Evolutionary conservation across 2,329 filamentous ascomycete species (phyloP).

Genomic region (Diaporthe nobilis): DNA sequence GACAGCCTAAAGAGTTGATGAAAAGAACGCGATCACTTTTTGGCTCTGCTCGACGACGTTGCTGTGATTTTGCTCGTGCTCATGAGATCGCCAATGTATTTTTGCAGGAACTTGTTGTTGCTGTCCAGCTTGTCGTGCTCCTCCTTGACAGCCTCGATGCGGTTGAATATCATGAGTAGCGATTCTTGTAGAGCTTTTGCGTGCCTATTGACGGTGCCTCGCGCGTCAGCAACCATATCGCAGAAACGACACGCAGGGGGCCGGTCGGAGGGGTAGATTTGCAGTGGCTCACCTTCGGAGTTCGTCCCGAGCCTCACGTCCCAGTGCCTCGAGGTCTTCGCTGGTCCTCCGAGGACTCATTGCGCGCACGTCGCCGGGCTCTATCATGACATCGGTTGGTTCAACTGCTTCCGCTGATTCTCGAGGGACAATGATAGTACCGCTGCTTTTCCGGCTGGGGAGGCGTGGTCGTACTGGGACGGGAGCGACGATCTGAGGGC

Average conservation of each 20-base stretch:
- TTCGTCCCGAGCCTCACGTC: conserved; percentile 82
- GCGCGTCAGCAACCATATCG: conserved; percentile 39
- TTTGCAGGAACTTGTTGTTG: conserved; percentile 97
- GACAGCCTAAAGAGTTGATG: not conserved
- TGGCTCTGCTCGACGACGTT: conserved; percentile 61
- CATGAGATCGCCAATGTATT: conserved; percentile 97
- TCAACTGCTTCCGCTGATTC: conserved; percentile 79
- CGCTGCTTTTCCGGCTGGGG: conserved; percentile 82
- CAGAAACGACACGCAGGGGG: not conserved
- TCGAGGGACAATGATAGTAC: conserved; percentile 85
- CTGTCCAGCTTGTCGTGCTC: conserved; percentile 97
- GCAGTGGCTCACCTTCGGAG: conserved; percentile 65
- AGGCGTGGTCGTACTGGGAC: conserved; percentile 75
- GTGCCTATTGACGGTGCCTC: conserved; percentile 70
- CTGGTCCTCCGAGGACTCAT: conserved; percentile 96
- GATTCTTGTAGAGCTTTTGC: conserved; percentile 91
- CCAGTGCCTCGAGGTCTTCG: conserved; percentile 90
- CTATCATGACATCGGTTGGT: conserved; percentile 80
- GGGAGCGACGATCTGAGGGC: conserved; percentile 63
- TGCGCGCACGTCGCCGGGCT: conserved; percentile 88
- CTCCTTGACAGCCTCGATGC: conserved; percentile 92
- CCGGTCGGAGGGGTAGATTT: not conserved
- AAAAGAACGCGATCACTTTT: conserved; percentile 60
- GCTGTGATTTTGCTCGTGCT: conserved; percentile 83
- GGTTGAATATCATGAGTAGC: conserved; percentile 89